These are phyloP conservation scores for Paecilomyces sp. DNA, from an alignment of 2,329 filamentous ascomycete genomes.

Conservation along the genomic window DNA sequence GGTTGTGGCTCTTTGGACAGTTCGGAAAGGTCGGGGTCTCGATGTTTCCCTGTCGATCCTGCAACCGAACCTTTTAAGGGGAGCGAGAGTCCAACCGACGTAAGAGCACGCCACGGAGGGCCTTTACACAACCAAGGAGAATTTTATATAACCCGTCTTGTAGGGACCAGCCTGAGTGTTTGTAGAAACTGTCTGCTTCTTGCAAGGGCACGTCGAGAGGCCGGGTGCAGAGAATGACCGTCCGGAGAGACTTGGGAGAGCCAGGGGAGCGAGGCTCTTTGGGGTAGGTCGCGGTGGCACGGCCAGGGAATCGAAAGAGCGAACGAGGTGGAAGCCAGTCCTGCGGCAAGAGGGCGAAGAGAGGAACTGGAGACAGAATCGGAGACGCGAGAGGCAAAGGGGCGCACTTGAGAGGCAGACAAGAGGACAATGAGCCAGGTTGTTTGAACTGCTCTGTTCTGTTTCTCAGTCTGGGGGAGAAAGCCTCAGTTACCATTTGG, in stretches of 20 bases:
- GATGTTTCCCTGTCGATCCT: conserved; percentile 11
- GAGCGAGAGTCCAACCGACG: conserved; percentile 13
- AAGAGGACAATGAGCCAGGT: background rate
- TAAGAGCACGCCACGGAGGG: conserved; percentile 13
- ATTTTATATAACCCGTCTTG: background rate
- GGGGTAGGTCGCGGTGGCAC: background rate
- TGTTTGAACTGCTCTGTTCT: background rate
- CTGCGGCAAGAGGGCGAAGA: background rate
- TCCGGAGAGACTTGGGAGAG: background rate
- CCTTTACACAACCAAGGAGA: conserved; percentile 9
- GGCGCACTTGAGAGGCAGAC: background rate
- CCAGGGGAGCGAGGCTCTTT: background rate
- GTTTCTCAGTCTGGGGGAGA: background rate
- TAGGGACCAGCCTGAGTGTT: background rate
- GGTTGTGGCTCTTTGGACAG: conserved; percentile 5
- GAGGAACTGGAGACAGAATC: background rate
- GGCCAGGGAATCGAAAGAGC: background rate
- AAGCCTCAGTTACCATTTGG: background rate
- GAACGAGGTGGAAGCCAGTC: background rate
- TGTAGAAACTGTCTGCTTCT: background rate
- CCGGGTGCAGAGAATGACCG: background rate
- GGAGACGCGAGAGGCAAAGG: background rate
- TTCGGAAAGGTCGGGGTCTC: conserved; percentile 8
- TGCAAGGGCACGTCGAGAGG: background rate
- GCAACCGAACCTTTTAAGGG: conserved; percentile 14